Base-by-base conservation (phyloP, 2,329 filamentous ascomycete genomes). In the Diaporthe sp. region DNA sequence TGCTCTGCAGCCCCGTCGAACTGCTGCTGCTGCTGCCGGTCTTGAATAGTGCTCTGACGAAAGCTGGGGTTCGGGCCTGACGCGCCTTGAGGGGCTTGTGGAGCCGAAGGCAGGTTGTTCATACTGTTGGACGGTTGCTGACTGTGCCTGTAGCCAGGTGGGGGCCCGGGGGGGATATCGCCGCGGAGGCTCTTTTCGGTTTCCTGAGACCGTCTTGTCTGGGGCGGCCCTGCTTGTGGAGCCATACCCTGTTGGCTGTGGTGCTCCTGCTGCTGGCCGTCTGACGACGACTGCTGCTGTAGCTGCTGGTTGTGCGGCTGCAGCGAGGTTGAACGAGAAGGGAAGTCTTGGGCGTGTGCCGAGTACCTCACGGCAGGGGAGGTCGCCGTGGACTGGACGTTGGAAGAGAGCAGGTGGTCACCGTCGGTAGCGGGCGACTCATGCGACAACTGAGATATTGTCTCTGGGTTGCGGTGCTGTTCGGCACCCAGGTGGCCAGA, bases 381-480 rank as follows among this genome's bases (percentile, higher is more conserved):
- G n/a, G 44, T 67, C 42, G 74, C 51, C 65, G 83, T 81, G 71
- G 86, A 85, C 47, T 88, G 86, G 72, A 85, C 79, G 78, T 84
- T 85, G 77, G 77, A 78, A 37, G 83, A 81, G 76, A 85, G 81
- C 63, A 80, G 81, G 74, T 85, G 84, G 76, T 90, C 89, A 53
- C 85, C 85, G 77, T 91, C 90, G 57, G 85, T 84, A 25, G 87
- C 81, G 49, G 88, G 88, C 47, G 90, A 92, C 76, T 93, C 91
- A 85, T 90, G 87, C 81, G 91, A 93, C 78, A 91, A 81, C 82
- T 92, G 90, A 9, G 91, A 92, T 51, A 91, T 82, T 7, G 90
- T 91, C 82, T 93, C 91, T 39, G 90, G 84, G 80, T 91, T 92
- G 74, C 85, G 85, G 51, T 83, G 84, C 77, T 87, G 85, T 51